Percentiles rank a stretch among this genome's conserved stretches.
Evolutionary conservation across 768 basidiomycete species (phyloP).

Genomic region (Ephemerocybe angulata): DNA sequence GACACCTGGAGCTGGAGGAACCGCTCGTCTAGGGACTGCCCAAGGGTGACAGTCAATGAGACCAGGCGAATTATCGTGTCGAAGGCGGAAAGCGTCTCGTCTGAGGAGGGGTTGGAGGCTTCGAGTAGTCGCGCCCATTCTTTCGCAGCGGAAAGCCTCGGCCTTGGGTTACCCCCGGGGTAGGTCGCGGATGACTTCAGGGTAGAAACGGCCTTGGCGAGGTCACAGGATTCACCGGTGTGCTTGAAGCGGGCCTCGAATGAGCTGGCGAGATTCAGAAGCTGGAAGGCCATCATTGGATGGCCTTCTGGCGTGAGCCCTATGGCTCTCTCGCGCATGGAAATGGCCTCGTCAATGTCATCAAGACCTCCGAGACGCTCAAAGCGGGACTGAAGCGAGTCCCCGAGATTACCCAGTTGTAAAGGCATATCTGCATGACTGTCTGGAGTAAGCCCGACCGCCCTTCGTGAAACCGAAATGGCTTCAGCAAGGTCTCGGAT

Average conservation of each 20-base stretch:
- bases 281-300: background rate
- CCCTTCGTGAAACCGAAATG: background rate
- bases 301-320: background rate
- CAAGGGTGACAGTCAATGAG: background rate
- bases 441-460: background rate
- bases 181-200: background rate
- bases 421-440: background rate
- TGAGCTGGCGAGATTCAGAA: background rate
- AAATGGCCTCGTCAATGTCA: background rate
- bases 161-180: background rate
- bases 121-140: conserved; percentile 3
- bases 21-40: background rate
- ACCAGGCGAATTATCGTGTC: background rate
- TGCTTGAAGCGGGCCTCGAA: background rate
- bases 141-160: background rate
- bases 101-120: background rate
- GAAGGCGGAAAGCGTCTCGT: background rate
- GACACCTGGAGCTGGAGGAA: background rate
- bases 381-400: background rate
- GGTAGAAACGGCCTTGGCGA: background rate
- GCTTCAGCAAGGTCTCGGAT: background rate
- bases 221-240: background rate
- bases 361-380: background rate
- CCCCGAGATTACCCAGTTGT: background rate
- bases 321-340: background rate